These are phyloP conservation scores for Alternaria arbusti DNA, from an alignment of 2,329 filamentous ascomycete genomes.

Conservation along the genomic window DNA sequence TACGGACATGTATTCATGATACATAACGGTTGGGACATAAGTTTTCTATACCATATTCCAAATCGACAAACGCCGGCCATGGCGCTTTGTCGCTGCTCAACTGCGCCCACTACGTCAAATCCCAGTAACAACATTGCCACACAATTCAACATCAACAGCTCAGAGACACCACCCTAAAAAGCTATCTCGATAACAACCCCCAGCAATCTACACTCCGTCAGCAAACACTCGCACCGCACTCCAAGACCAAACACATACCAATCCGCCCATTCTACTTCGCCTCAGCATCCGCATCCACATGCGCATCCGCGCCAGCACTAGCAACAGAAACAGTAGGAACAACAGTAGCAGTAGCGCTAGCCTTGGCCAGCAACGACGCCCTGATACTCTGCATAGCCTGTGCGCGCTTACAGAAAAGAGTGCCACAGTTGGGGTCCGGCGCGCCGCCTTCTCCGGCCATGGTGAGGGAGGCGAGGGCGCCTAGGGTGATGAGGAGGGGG, in stretches of 20 bases:
- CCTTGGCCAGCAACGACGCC: background rate
- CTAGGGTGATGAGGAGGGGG: background rate
- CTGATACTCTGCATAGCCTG: background rate
- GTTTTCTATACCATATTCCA: background rate
- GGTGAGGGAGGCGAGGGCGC: background rate
- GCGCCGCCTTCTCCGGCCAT: background rate
- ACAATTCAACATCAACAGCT: too few relatives aligned
- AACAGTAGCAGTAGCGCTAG: background rate
- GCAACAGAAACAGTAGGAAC: background rate
- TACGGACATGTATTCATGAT: background rate
- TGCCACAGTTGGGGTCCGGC: slow-evolving; percentile 3
- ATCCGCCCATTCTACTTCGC: background rate
- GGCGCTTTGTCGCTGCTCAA: background rate
- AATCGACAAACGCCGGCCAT: background rate
- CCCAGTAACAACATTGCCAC: too few relatives aligned
- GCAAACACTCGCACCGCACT: background rate
- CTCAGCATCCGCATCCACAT: background rate
- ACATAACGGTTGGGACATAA: too few relatives aligned
- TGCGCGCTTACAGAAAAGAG: slow-evolving; percentile 7
- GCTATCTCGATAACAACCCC: background rate
- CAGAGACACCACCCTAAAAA: background rate
- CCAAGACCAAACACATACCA: background rate
- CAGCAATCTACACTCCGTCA: background rate
- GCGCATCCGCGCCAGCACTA: background rate
- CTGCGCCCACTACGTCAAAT: background rate